Evolutionary conservation across 768 basidiomycete species (phyloP).

Genomic region (Sistotremastrum suecicum): DNA sequence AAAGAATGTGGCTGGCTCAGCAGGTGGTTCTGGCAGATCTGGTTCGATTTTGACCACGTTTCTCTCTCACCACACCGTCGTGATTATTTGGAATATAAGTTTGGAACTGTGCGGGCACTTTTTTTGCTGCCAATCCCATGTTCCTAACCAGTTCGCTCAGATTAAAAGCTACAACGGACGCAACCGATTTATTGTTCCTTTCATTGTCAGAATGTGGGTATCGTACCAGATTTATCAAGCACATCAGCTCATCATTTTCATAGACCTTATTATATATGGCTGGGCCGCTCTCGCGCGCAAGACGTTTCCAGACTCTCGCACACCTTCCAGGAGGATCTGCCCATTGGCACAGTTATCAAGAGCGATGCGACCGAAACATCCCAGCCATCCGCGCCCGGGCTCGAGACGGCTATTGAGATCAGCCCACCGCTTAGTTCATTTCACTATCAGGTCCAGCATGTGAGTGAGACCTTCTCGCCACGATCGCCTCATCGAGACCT

Average conservation of each 20-base stretch:
- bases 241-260: not conserved
- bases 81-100: constrained; percentile 66
- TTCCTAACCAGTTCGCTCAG: constrained; percentile 11
- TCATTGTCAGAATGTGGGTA: constrained; percentile 47
- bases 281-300: constrained; percentile 50
- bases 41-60: constrained; percentile 43
- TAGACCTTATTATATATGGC: constrained; percentile 63
- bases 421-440: constrained; percentile 44
- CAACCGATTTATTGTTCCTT: constrained; percentile 54
- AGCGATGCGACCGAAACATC: no score
- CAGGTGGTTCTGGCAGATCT: constrained; percentile 72
- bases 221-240: constrained; percentile 4
- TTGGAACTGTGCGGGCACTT: constrained; percentile 40
- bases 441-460: constrained; percentile 43
- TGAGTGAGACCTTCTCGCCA: constrained; percentile 11
- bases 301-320: constrained; percentile 42
- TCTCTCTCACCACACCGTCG: constrained; percentile 33
- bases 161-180: constrained; percentile 60
- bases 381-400: constrained; percentile 4
- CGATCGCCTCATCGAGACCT: not conserved
- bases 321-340: constrained; percentile 30
- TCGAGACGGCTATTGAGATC: constrained; percentile 29
- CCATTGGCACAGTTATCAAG: no score
- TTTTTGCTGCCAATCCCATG: not conserved
- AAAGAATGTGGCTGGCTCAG: constrained; percentile 49